A percentile compares a stretch with the other conserved stretches of the same genome.
These are phyloP conservation scores for Apiospora sp. DNA, from an alignment of 2,329 filamentous ascomycete genomes.

Conservation along the genomic window DNA sequence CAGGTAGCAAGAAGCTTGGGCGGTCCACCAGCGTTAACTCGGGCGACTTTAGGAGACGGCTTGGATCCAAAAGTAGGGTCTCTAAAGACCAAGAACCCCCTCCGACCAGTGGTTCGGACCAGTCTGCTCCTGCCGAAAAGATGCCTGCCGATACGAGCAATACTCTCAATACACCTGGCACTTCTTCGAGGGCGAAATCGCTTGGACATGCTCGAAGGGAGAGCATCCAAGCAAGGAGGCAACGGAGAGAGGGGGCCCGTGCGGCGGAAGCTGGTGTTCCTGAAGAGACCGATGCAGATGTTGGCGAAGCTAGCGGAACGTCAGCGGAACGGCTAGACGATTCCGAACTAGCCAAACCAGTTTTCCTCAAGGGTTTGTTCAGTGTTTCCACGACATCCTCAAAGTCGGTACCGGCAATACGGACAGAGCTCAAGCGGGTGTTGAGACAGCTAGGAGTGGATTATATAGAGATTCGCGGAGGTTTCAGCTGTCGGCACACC, in stretches of 20 bases:
- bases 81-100: conserved; percentile 69
- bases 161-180: conserved; percentile 61
- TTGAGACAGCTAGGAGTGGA: conserved; percentile 89
- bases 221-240: conserved; percentile 87
- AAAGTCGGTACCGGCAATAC: conserved; percentile 86
- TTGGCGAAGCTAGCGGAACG: conserved; percentile 67
- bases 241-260: conserved; percentile 74
- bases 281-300: conserved; percentile 88
- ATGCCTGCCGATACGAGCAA: conserved; percentile 59
- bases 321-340: conserved; percentile 70
- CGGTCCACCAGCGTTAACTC: conserved; percentile 93
- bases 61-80: conserved; percentile 51
- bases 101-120: conserved; percentile 80
- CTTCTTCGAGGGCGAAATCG: conserved; percentile 81
- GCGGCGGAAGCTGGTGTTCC: conserved; percentile 83
- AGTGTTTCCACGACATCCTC: conserved; percentile 96
- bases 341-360: conserved; percentile 87
- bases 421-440: conserved; percentile 89
- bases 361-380: conserved; percentile 95
- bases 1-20: conserved; percentile 74
- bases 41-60: conserved; percentile 76
- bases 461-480: conserved; percentile 89
- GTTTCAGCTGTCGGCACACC: conserved; percentile 86
- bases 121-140: conserved; percentile 67
- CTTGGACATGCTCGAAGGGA: conserved; percentile 88